Conservation (phyloP, 169 alveolate species). For the Theileria orientalis region DNA sequence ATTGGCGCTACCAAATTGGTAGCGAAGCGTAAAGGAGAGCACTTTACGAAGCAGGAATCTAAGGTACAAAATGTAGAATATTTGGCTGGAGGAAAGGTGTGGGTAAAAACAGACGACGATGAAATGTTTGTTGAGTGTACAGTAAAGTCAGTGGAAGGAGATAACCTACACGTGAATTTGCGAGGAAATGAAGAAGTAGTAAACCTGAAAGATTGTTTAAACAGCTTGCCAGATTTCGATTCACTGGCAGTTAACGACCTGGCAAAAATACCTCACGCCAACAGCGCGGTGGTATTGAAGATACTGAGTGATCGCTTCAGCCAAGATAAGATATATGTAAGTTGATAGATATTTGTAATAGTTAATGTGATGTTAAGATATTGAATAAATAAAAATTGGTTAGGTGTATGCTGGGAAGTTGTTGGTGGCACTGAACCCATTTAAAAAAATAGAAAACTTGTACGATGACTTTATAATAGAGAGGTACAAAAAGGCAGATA, state of each 20-base stretch:
- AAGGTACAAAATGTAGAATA: constrained; percentile 56
- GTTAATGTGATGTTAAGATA: constrained; percentile 12
- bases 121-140: constrained; percentile 55
- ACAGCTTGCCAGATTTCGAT: constrained; percentile 32
- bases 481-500: constrained; percentile 69
- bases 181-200: constrained; percentile 42
- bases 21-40: constrained; percentile 38
- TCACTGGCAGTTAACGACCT: constrained; percentile 41
- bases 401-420: constrained; percentile 83
- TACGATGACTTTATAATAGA: constrained; percentile 73
- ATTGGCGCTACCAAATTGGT: constrained; percentile 38
- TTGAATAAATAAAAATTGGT: constrained; percentile 50
- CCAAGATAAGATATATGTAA: constrained; percentile 43
- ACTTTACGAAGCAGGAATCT: constrained; percentile 56
- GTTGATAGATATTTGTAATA: neutral
- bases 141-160: constrained; percentile 44
- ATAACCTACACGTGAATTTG: constrained; percentile 32
- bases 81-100: constrained; percentile 41
- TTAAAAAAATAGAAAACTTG: constrained; percentile 70
- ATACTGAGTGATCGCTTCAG: constrained; percentile 41
- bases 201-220: constrained; percentile 43
- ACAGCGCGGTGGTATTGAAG: constrained; percentile 64
- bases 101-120: constrained; percentile 61
- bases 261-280: constrained; percentile 65
- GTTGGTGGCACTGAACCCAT: constrained; percentile 81